Evolutionary conservation across 257 asterid genomes (phyloP), one percentile per base, ranked within the genome.

Genomic region (Nicotiana otophora): DNA sequence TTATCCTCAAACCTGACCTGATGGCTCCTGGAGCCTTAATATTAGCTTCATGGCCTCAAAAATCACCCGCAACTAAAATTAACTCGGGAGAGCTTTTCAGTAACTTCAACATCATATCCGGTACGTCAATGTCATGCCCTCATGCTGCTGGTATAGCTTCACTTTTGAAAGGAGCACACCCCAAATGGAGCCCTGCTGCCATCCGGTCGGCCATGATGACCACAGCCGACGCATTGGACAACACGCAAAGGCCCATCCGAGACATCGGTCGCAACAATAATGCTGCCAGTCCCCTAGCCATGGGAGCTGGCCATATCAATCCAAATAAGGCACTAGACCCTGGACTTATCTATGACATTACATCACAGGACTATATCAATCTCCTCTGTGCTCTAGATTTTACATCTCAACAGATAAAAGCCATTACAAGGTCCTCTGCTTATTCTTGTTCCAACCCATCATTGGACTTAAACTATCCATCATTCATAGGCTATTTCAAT

Each of bases 71-170:
- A 0, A 30, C 88, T 0, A 1, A 77, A 0, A 28, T 81, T 20
- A 46, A 8, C 4, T 86, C 92, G 0, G 88, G 87, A 1, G 3
- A 82, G 0, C 86, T 93, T 2, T 92, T 57, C 60, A 88, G 34
- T 19, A 68, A 68, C 17, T 94, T 89, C 87, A 93, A 91, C 83
- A 65, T 94, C 23, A 74, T 90, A 69, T 94, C 97, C 0, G 98
- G 97, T 0, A 94, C 97, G 3, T 94, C 98, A 2, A 94, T 94
- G 98, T 33, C 98, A 1, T 92, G 96, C 55, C 98, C 98, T 12
- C 98, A 93, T 58, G 89, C 90, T 1, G 84, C 94, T 0, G 97
- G 97, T 4, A 90, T 91, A 5, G 95, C 89, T 5, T 95, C 97
- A 16, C 92, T 93, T 34, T 72, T 93, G 16, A 90, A 82, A 81